Percentiles rank a stretch among this genome's conserved stretches.
Evolutionary conservation across 2,329 filamentous ascomycete species (phyloP).

Genomic region (Zarea fungicola): DNA sequence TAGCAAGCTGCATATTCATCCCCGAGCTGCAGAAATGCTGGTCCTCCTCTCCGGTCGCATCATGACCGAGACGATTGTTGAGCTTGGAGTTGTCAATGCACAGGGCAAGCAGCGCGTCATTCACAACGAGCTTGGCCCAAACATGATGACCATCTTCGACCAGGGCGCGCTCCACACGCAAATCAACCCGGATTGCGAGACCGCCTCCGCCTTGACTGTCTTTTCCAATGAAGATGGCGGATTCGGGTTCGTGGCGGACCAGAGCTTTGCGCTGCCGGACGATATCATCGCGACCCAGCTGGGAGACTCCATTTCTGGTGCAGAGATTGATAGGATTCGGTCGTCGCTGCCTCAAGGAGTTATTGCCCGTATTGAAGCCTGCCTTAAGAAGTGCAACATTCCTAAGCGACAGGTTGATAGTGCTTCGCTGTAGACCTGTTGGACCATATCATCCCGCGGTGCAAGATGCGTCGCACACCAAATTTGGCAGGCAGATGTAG

Average conservation of each 20-base stretch:
- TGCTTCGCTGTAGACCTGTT: too few species aligned
- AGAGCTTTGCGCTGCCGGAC: conserved; percentile 41
- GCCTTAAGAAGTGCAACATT: conserved; percentile 8
- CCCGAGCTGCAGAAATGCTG: conserved; percentile 48
- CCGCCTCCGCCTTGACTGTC: conserved; percentile 44
- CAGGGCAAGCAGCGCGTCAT: conserved; percentile 37
- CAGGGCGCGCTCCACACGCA: conserved; percentile 51
- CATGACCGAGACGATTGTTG: conserved; percentile 47
- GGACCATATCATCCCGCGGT: too few species aligned
- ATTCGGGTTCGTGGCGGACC: conserved; percentile 44
- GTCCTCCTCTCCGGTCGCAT: conserved; percentile 44
- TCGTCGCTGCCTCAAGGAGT: conserved; percentile 14
- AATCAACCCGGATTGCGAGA: conserved; percentile 50
- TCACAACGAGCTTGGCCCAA: conserved; percentile 33
- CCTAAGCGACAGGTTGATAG: too few species aligned
- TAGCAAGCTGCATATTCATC: conserved; percentile 53
- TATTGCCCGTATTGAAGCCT: conserved; percentile 1
- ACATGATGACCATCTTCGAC: conserved; percentile 50
- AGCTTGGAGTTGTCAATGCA: conserved; percentile 42
- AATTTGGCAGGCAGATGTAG: too few species aligned
- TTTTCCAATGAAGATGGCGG: conserved; percentile 49
- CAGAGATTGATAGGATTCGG: conserved; percentile 41
- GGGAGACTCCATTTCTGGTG: conserved; percentile 40
- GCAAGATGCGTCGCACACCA: too few species aligned
- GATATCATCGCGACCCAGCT: conserved; percentile 43